These are phyloP conservation scores for Hanseniaspora uvarum DNA, from an alignment of 1,139 yeast species.

Conservation along the genomic window DNA sequence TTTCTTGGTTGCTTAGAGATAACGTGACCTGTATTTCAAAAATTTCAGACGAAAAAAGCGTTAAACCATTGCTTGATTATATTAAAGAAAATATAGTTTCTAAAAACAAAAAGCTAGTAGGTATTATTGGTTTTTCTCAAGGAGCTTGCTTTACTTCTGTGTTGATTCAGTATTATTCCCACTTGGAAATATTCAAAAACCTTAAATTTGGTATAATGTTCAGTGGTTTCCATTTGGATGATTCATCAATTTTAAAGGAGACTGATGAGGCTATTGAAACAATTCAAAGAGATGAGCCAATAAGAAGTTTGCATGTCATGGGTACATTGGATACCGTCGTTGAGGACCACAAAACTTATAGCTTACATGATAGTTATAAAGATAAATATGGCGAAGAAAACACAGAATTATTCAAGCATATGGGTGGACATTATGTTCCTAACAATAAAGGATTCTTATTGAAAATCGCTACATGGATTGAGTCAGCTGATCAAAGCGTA, in stretches of 20 bases:
- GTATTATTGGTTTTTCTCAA: constrained; percentile 82
- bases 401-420: constrained; percentile 50
- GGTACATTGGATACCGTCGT: constrained; percentile 89
- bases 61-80: constrained; percentile 25
- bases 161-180: constrained; percentile 38
- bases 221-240: constrained; percentile 62
- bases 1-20: constrained; percentile 30
- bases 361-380: constrained; percentile 46
- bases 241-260: constrained; percentile 32
- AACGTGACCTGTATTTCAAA: constrained; percentile 23
- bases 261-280: constrained; percentile 24
- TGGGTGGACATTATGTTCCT: constrained; percentile 85
- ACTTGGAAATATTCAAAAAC: constrained; percentile 27
- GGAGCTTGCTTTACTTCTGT: constrained; percentile 78
- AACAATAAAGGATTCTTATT: constrained; percentile 52
- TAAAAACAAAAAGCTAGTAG: constrained; percentile 35
- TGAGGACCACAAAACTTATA: constrained; percentile 56
- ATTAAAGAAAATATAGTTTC: constrained; percentile 58
- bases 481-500: not conserved
- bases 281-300: constrained; percentile 35
- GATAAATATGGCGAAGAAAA: constrained; percentile 32
- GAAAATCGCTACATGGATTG: constrained; percentile 50
- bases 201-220: constrained; percentile 64
- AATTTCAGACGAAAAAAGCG: constrained; percentile 24
- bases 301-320: constrained; percentile 63